Evolutionary conservation across 163 green algal species (phyloP).

Genomic region (Chlamydomonas reinhardtii): DNA sequence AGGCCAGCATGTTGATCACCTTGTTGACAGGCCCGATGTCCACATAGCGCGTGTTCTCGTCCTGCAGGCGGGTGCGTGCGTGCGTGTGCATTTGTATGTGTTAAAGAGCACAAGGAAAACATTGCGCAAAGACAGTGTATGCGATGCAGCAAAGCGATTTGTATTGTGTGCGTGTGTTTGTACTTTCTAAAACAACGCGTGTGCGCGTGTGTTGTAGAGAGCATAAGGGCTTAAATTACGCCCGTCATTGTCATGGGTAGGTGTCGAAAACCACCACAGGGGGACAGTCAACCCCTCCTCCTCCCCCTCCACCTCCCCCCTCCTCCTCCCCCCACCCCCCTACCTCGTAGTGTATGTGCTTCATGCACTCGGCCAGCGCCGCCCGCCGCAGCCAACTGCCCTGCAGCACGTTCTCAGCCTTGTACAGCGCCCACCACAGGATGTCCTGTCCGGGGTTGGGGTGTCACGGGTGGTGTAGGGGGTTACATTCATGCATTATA

Average conservation of each 20-base stretch:
- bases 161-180: neutral
- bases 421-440: constrained; percentile 95
- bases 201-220: too few relatives aligned
- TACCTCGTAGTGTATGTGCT: constrained; percentile 97
- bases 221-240: too few relatives aligned
- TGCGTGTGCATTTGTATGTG: too few relatives aligned
- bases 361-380: constrained; percentile 89
- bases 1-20: constrained; percentile 98
- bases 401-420: constrained; percentile 86
- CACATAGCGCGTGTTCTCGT: constrained; percentile 98
- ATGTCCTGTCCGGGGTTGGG: constrained; percentile 84
- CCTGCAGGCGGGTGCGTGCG: constrained; percentile 64
- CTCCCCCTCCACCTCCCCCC: neutral
- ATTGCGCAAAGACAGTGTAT: too few relatives aligned
- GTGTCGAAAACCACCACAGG: too few relatives aligned
- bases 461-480: too few relatives aligned
- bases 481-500: too few relatives aligned
- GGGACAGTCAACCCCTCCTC: too few relatives aligned
- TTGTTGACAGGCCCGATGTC: constrained; percentile 99
- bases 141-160: too few relatives aligned
- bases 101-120: too few relatives aligned
- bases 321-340: neutral
- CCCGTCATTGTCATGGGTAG: too few relatives aligned
- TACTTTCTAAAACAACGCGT: too few relatives aligned
- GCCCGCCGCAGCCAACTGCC: constrained; percentile 79